A percentile compares a stretch with the other conserved stretches of the same genome.
These are phyloP conservation scores for Lactarius vividus DNA, from an alignment of 768 basidiomycete species.

Conservation along the genomic window DNA sequence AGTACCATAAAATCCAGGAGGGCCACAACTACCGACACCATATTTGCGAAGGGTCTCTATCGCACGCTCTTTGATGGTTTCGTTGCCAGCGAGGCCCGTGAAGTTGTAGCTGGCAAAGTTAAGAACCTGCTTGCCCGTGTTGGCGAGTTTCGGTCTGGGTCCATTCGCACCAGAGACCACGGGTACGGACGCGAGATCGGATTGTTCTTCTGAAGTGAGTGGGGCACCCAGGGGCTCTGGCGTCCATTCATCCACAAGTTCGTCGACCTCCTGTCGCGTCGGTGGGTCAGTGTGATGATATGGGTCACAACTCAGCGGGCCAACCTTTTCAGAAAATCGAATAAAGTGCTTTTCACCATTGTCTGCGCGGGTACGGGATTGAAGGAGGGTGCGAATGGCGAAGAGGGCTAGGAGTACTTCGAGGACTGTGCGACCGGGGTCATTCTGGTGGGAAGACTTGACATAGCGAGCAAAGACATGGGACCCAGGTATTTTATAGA, in stretches of 20 bases:
- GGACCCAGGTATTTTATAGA: slow-evolving; percentile 44
- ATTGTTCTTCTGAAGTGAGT: too few relatives aligned
- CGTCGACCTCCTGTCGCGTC: slow-evolving; percentile 77
- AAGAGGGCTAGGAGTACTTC: slow-evolving; percentile 84
- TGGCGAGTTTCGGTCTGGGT: too few relatives aligned
- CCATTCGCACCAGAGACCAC: too few relatives aligned
- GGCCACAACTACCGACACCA: too few relatives aligned
- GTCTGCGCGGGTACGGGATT: slow-evolving; percentile 85
- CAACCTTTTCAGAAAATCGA: slow-evolving; percentile 84
- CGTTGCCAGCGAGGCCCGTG: too few relatives aligned
- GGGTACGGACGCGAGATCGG: too few relatives aligned
- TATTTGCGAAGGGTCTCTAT: too few relatives aligned
- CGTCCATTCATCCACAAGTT: slow-evolving; percentile 92
- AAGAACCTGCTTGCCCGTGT: too few relatives aligned
- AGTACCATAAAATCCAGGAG: too few relatives aligned
- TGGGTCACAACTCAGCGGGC: slow-evolving; percentile 23
- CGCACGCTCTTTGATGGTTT: too few relatives aligned
- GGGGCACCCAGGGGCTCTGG: slow-evolving; percentile 74
- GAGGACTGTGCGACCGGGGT: slow-evolving; percentile 87
- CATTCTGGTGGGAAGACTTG: slow-evolving; percentile 92
- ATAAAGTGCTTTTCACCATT: slow-evolving; percentile 75
- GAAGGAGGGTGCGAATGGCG: slow-evolving; percentile 64
- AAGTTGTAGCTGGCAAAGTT: too few relatives aligned
- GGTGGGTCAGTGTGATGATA: not conserved
- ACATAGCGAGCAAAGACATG: slow-evolving; percentile 89